Conservation (phyloP, 176 grass and related monocot species). For the Triticum timopheevii region DNA sequence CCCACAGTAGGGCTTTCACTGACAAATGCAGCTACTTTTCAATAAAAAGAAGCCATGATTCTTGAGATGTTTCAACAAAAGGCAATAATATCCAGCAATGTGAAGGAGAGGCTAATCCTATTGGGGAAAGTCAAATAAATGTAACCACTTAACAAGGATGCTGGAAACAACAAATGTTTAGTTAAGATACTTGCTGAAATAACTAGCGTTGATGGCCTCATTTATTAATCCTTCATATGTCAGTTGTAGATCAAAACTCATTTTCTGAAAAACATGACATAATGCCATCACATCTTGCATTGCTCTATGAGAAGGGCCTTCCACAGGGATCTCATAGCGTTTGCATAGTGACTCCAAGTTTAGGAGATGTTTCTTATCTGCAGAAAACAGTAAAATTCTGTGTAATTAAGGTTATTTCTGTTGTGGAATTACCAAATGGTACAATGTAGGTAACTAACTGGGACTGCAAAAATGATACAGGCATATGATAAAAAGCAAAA, state of each 20-base stretch:
- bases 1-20: background rate
- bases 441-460: conserved; percentile 10
- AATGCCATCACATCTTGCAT: conserved; percentile 66
- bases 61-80: conserved; percentile 6
- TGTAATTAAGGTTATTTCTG: conserved; percentile 1
- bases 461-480: background rate
- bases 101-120: conserved; percentile 11
- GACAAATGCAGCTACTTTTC: background rate
- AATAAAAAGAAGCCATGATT: background rate
- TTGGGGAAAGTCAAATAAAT: conserved; percentile 9
- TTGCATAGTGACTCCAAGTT: conserved; percentile 39
- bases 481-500: background rate
- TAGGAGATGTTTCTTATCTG: conserved; percentile 31
- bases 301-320: conserved; percentile 57
- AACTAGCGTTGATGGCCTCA: conserved; percentile 37
- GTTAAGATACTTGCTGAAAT: conserved; percentile 35
- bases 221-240: conserved; percentile 41
- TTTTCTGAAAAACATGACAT: conserved; percentile 54
- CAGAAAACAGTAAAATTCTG: conserved; percentile 27
- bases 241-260: conserved; percentile 58
- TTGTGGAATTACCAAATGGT: background rate
- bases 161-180: background rate
- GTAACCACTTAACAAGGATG: conserved; percentile 10
- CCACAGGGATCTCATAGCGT: conserved; percentile 36
- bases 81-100: conserved; percentile 17